Conservation (phyloP, 1,139 yeast genomes). For the Hyphopichia burtonii region DNA sequence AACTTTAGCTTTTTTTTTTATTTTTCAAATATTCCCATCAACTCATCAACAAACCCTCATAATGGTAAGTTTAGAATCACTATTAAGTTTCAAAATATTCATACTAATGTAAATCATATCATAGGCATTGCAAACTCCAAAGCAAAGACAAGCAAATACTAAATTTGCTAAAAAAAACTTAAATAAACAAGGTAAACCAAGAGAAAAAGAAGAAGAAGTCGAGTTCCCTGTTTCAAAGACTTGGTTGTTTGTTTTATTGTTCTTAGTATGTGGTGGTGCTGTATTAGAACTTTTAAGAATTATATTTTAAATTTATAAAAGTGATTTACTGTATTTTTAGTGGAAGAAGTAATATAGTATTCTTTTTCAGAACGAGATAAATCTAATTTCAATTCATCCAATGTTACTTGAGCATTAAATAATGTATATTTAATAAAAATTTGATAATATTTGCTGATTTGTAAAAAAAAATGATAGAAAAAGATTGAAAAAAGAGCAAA, state of each 20-base stretch:
- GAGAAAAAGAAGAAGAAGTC: constrained; percentile 32
- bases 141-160: constrained; percentile 80
- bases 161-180: constrained; percentile 75
- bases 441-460: neutral
- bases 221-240: constrained; percentile 52
- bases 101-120: neutral
- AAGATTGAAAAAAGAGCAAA: neutral
- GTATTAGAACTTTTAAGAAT: constrained; percentile 62
- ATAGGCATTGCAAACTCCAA: constrained; percentile 68
- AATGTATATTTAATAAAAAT: neutral
- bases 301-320: constrained; percentile 31
- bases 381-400: neutral
- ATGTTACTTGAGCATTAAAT: neutral
- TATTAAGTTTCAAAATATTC: neutral
- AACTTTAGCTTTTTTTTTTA: neutral
- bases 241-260: constrained; percentile 63
- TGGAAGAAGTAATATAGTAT: too few relatives aligned
- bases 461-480: neutral
- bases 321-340: too few relatives aligned
- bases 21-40: neutral
- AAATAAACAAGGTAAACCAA: constrained; percentile 66
- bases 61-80: neutral
- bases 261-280: constrained; percentile 83
- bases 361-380: too few relatives aligned
- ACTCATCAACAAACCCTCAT: neutral